These are phyloP conservation scores for Pogostemon cablin DNA, from an alignment of 257 asterid species.

Conservation along the genomic window DNA sequence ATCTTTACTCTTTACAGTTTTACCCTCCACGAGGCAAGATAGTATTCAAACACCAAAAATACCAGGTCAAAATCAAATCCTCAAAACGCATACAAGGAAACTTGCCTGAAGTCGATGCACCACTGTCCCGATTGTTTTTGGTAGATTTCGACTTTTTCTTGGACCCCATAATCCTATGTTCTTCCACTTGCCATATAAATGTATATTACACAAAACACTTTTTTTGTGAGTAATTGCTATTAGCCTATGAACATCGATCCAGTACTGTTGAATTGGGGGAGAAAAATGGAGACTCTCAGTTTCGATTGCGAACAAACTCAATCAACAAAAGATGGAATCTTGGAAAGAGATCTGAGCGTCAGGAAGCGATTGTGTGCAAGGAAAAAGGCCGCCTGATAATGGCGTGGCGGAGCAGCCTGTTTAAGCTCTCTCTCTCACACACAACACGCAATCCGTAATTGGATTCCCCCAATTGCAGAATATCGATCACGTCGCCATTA, in stretches of 20 bases:
- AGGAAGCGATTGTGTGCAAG: conserved; percentile 15
- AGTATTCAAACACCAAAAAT: conserved; percentile 2
- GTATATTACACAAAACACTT: conserved; percentile 25
- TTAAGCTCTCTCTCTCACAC: conserved; percentile 30
- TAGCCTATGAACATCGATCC: conserved; percentile 7
- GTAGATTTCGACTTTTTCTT: conserved; percentile 38
- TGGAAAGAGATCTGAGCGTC: conserved; percentile 32
- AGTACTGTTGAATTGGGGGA: background rate
- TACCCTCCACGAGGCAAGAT: background rate
- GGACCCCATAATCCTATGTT: conserved; percentile 37
- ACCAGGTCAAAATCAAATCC: conserved; percentile 7
- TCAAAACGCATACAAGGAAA: background rate
- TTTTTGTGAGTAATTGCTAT: conserved; percentile 3
- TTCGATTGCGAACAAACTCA: conserved; percentile 15
- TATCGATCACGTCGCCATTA: background rate
- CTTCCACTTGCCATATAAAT: conserved; percentile 31
- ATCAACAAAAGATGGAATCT: conserved; percentile 21
- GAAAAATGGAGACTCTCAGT: conserved; percentile 10
- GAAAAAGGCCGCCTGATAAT: conserved; percentile 18
- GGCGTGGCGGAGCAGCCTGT: conserved; percentile 9
- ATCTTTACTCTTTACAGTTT: background rate
- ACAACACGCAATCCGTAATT: conserved; percentile 7
- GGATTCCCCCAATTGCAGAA: conserved; percentile 28
- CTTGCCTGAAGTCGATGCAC: conserved; percentile 48
- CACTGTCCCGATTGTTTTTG: conserved; percentile 30